These are phyloP conservation scores for Eutrema salsugineum DNA, from an alignment of 441 rosid genomes.

Conservation along the genomic window DNA sequence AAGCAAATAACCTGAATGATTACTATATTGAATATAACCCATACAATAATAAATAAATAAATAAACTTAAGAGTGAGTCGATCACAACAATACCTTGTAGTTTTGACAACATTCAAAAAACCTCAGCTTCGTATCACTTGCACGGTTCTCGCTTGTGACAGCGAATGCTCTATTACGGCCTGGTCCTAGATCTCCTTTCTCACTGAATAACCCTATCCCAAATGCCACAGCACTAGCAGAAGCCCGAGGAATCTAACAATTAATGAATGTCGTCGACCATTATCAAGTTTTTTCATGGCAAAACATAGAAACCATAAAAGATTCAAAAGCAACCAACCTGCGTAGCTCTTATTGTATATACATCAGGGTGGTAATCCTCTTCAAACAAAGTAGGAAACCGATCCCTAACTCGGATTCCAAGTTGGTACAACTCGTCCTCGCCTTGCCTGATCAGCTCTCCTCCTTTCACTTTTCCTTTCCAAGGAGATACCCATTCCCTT, in stretches of 20 bases:
- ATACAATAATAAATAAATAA: constrained; percentile 26
- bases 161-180: constrained; percentile 79
- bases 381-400: constrained; percentile 65
- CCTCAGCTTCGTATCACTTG: constrained; percentile 77
- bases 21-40: not conserved
- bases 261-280: not conserved
- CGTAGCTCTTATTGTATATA: constrained; percentile 71
- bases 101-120: constrained; percentile 79
- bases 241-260: constrained; percentile 75
- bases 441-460: constrained; percentile 78
- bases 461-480: constrained; percentile 79
- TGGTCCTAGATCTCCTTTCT: constrained; percentile 78
- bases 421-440: constrained; percentile 78
- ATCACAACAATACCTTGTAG: constrained; percentile 60
- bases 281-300: not conserved
- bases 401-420: constrained; percentile 73
- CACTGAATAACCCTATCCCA: constrained; percentile 89
- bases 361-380: constrained; percentile 85
- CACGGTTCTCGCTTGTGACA: constrained; percentile 89
- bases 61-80: constrained; percentile 7
- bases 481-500: constrained; percentile 73
- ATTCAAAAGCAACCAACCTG: constrained; percentile 47
- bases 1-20: not conserved
- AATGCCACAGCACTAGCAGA: constrained; percentile 98
- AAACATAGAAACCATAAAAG: not conserved